Base-by-base conservation (phyloP, 768 basidiomycete species). In the Pisolithus microcarpus region DNA sequence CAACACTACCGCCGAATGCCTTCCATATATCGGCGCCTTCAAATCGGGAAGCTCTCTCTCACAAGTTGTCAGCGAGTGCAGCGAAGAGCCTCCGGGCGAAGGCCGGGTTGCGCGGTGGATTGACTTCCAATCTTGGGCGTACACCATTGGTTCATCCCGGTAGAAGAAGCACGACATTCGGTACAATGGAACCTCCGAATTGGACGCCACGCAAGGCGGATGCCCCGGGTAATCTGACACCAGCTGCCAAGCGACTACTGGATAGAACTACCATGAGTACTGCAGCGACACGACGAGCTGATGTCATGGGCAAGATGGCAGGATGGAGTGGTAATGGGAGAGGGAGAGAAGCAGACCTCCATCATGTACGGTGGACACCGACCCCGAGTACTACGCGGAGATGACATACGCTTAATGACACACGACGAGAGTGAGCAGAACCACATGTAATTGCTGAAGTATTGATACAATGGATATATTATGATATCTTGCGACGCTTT, bases 11-110 rank as follows among this genome's bases (percentile, higher is more conserved):
- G 15, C 73, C 78, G 5, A 75, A 68, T 44, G 84, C 84, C 3
- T 99, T 97, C 70, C 82, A 79, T 36, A 78, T 99, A 50, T 76
- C 84, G 1, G 81, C 81, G 21, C 85, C 87, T 1, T 79, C 86
- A n/a, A 73, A 78, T 24, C 78, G 96, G 38, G 96, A 99, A 64
- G 73, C 75, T 31, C 68, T 98, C 28, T 91, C 89, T 2, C 82
- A 87, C 56, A 85, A 74, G 65, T 75, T 99, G 36, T 91, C 91
- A 1, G 84, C 76, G 53, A 84, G 78, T 48, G 96, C 96, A 2
- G 77, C 87, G 34, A 87, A 82, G 68, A 87, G 83, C 53, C 75
- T 97, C 57, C 80, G 88, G 21, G 77, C 78, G 16, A 91, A 90
- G 61, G 90, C 88, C 13, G 78, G 77, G 21, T 65, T 89, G 53